phyloP scores from a whole-genome alignment of 1,284 basidiomycete species.

The Pterulicium gracile region DNA sequence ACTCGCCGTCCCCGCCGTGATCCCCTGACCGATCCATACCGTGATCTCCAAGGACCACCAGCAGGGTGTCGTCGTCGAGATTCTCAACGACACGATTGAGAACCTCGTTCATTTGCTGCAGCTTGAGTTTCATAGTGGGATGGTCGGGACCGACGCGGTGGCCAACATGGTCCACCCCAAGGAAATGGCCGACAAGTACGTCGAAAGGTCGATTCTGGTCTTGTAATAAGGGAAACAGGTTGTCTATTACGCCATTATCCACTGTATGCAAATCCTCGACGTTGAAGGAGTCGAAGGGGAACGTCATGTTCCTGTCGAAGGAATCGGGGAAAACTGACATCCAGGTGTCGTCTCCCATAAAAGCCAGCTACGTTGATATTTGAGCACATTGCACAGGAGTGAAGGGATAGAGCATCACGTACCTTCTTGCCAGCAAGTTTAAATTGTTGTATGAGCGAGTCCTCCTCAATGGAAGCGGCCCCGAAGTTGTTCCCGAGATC shows the following conservation, averaged over 20 bases:
- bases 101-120: constrained; percentile 82
- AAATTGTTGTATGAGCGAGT: constrained; percentile 68
- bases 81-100: constrained; percentile 57
- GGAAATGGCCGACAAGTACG: constrained; percentile 85
- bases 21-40: constrained; percentile 96
- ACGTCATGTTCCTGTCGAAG: constrained; percentile 63
- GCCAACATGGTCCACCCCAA: constrained; percentile 97
- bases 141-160: constrained; percentile 90
- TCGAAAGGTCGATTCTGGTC: constrained; percentile 39
- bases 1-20: constrained; percentile 85
- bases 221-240: constrained; percentile 76
- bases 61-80: constrained; percentile 74
- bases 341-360: constrained; percentile 99
- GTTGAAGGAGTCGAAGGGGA: constrained; percentile 94
- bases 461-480: constrained; percentile 78
- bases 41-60: constrained; percentile 93
- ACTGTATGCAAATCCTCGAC: constrained; percentile 97
- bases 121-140: constrained; percentile 77
- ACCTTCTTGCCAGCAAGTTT: constrained; percentile 46
- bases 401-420: constrained; percentile 14
- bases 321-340: constrained; percentile 75
- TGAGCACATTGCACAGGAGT: constrained; percentile 9
- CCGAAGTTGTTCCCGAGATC: constrained; percentile 92
- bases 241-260: constrained; percentile 78
- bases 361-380: constrained; percentile 41